These are phyloP conservation scores for Eimeria maxima DNA, from an alignment of 169 alveolate species.

Conservation along the genomic window DNA sequence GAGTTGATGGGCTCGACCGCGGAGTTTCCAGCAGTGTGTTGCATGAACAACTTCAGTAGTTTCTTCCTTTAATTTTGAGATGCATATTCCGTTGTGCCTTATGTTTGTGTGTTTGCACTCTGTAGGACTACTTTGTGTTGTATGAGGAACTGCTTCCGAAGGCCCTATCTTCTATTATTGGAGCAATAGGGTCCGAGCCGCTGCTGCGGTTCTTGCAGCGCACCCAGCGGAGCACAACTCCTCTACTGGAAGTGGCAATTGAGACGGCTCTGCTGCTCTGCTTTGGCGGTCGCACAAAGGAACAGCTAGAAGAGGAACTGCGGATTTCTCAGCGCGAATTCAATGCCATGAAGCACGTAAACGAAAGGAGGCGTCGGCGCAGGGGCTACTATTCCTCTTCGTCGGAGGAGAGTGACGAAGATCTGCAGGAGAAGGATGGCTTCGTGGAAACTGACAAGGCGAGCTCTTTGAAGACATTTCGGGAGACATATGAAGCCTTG, in stretches of 20 bases:
- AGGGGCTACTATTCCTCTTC: conserved; percentile 57
- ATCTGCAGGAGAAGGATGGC: background rate
- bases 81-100: background rate
- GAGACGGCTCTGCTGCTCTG: conserved; percentile 80
- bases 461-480: background rate
- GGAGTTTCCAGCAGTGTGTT: background rate
- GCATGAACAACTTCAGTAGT: background rate
- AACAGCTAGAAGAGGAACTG: conserved; percentile 72
- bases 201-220: conserved; percentile 69
- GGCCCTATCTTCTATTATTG: conserved; percentile 69
- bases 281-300: conserved; percentile 53
- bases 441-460: conserved; percentile 46
- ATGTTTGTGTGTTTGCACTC: background rate
- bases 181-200: conserved; percentile 48
- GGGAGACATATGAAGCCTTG: conserved; percentile 36
- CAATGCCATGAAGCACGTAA: conserved; percentile 66
- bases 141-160: conserved; percentile 69
- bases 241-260: conserved; percentile 71
- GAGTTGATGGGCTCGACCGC: background rate
- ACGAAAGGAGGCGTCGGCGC: conserved; percentile 68
- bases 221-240: conserved; percentile 50
- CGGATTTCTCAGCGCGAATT: conserved; percentile 41
- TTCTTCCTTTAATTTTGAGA: background rate
- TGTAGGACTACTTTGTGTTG: conserved; percentile 78
- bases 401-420: conserved; percentile 68